Percentiles rank a stretch among this genome's conserved stretches.
Evolutionary conservation across 1,139 yeast species (phyloP).

Genomic region (Magnusiomyces ingens): DNA sequence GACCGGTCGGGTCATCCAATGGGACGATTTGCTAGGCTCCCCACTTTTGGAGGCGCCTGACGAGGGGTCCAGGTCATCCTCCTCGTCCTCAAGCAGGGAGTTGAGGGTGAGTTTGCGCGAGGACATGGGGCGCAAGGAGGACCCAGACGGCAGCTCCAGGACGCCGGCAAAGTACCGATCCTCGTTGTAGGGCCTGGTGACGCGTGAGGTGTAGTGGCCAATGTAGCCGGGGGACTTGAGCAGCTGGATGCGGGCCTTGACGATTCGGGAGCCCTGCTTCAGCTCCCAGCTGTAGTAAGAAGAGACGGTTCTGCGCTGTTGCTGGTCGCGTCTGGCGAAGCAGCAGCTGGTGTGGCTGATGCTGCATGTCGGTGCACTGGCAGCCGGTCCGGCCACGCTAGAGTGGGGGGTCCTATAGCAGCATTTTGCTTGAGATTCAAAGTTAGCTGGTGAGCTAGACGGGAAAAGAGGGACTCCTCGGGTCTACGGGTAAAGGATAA

Average conservation of each 20-base stretch:
- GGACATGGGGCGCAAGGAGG: slow-evolving; percentile 34
- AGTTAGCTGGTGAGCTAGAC: not conserved
- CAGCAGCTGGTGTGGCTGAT: not conserved
- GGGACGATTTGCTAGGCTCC: slow-evolving; percentile 17
- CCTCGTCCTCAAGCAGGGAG: not conserved
- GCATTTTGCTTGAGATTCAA: not conserved
- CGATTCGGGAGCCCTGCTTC: slow-evolving; percentile 8
- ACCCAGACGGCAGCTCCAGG: slow-evolving; percentile 39
- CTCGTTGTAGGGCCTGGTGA: slow-evolving; percentile 72
- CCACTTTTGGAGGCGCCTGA: slow-evolving; percentile 16
- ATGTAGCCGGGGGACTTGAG: slow-evolving; percentile 66
- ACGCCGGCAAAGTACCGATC: slow-evolving; percentile 67
- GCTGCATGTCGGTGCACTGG: not conserved
- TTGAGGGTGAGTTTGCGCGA: slow-evolving; percentile 19
- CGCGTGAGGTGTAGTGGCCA: slow-evolving; percentile 75
- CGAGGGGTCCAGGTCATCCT: not conserved
- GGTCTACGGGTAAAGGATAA: not conserved
- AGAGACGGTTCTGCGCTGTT: slow-evolving; percentile 11
- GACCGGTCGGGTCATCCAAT: slow-evolving; percentile 31
- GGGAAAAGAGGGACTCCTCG: not conserved
- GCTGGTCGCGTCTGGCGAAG: not conserved
- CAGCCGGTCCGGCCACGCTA: no score
- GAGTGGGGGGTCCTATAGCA: no score
- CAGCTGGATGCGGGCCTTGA: slow-evolving; percentile 43
- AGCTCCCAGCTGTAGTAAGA: slow-evolving; percentile 9